Base-by-base conservation (phyloP, 2,329 filamentous ascomycete genomes). In the Arthrobotrys megalospora region DNA sequence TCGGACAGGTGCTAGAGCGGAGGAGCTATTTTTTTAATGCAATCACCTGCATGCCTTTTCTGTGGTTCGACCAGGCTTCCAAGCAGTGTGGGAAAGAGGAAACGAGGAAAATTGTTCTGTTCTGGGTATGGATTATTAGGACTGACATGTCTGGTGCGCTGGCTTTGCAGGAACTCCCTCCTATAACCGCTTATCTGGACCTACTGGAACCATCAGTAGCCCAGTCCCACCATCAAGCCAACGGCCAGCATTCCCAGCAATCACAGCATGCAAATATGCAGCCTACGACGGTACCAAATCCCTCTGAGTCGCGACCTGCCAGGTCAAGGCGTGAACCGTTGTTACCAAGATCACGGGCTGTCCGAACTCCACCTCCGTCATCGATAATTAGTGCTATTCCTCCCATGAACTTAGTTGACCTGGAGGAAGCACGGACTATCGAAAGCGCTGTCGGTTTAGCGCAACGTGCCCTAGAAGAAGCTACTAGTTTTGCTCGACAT, bases 161-260 rank as follows among this genome's bases (percentile, higher is more conserved):
- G 72, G 72, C 72, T 76, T 76, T 76, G 72, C 72, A 76, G 72
- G 72, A 76, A 76, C 72, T 70, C 72, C 72, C 65, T 70, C 72
- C 72, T 58, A 64, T 76, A 70, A 69, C 72, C 65, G 72, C 72
- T 76, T 76, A 76, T 76, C 72, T 76, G 58, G 65, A 76, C 72
- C 58, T 76, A 38, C 72, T 76, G 21, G 72, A 76, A 69, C 72
- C 72, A 38, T 70, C 72, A 28, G 72, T 41, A 34, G 65, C 58
- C 36, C 72, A 76, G 52, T 45, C 72, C 48, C 65, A 76, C 68
- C 65, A 76, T 53, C 72, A 76, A 55, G 38, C 65, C 28, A 52
- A 70, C 36, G 43, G 58, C 58, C 64, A 76, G 47, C 71, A 68
- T 55, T 55, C 71, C 53, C 71, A 62, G 63, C 63, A 68, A 48